phyloP scores from a whole-genome alignment of 2,329 filamentous ascomycete genomes.

The Paracamarosporium sp. region DNA sequence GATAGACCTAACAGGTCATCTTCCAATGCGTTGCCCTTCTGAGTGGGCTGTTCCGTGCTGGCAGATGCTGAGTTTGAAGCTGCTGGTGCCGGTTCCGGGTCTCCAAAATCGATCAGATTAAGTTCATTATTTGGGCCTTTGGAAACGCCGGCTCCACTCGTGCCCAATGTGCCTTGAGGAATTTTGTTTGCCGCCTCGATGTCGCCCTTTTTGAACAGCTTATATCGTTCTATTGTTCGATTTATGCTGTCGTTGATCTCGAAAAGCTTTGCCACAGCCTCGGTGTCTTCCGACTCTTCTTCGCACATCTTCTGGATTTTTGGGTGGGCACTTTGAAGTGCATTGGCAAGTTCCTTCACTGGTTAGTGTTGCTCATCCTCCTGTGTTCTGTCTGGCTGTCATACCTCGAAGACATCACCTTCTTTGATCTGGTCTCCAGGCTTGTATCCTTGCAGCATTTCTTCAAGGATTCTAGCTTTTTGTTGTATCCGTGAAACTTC shows the following conservation, averaged over 20 bases:
- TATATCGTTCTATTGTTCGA: constrained; percentile 93
- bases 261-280: constrained; percentile 91
- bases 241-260: constrained; percentile 99
- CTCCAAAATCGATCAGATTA: constrained; percentile 92
- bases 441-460: constrained; percentile 85
- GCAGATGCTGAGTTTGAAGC: constrained; percentile 40
- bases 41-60: constrained; percentile 51
- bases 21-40: constrained; percentile 73
- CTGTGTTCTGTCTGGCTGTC: constrained; percentile 29
- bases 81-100: constrained; percentile 62
- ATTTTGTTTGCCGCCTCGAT: constrained; percentile 82
- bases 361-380: constrained; percentile 21
- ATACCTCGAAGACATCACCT: constrained; percentile 71
- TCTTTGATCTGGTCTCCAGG: constrained; percentile 79
- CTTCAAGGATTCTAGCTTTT: constrained; percentile 89
- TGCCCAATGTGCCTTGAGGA: constrained; percentile 78
- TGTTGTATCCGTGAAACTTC: constrained; percentile 95
- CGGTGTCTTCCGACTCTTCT: constrained; percentile 95
- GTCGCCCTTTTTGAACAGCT: constrained; percentile 94
- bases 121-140: constrained; percentile 78
- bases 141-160: constrained; percentile 67
- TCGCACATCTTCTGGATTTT: constrained; percentile 99
- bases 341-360: constrained; percentile 80
- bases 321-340: constrained; percentile 90
- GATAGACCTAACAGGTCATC: constrained; percentile 91